These are phyloP conservation scores for Malassezia arunalokei DNA, from an alignment of 1,284 basidiomycete genomes.

Conservation along the genomic window DNA sequence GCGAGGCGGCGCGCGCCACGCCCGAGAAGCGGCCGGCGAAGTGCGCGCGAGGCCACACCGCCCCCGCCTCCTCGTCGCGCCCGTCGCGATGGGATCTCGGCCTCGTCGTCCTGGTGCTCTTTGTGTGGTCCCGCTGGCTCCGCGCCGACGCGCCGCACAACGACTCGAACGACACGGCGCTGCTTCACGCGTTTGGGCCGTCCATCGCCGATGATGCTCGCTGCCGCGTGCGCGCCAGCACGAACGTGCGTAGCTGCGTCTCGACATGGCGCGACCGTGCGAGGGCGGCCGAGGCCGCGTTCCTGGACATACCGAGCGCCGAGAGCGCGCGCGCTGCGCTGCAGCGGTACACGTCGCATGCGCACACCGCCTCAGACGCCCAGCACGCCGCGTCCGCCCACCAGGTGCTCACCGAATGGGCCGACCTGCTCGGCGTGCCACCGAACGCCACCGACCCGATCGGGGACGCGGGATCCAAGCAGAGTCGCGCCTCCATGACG, in stretches of 20 bases:
- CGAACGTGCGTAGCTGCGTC: neutral
- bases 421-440: conserved; percentile 24
- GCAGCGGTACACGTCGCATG: conserved; percentile 27
- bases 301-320: conserved; percentile 21
- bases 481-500: conserved; percentile 23
- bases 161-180: neutral
- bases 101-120: no score
- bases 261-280: neutral
- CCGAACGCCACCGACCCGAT: conserved; percentile 23
- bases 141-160: no score
- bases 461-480: conserved; percentile 35
- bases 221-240: neutral
- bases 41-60: no score
- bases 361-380: conserved; percentile 30
- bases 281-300: conserved; percentile 15
- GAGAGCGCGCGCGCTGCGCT: conserved; percentile 22
- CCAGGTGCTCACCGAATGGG: conserved; percentile 31
- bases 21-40: no score
- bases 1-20: no score
- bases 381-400: conserved; percentile 28
- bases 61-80: no score
- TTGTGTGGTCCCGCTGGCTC: no score
- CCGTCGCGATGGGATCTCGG: no score
- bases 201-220: neutral
- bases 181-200: neutral